Base-by-base conservation (phyloP, 495 filamentous ascomycete genomes). In the Poronia punctata region DNA sequence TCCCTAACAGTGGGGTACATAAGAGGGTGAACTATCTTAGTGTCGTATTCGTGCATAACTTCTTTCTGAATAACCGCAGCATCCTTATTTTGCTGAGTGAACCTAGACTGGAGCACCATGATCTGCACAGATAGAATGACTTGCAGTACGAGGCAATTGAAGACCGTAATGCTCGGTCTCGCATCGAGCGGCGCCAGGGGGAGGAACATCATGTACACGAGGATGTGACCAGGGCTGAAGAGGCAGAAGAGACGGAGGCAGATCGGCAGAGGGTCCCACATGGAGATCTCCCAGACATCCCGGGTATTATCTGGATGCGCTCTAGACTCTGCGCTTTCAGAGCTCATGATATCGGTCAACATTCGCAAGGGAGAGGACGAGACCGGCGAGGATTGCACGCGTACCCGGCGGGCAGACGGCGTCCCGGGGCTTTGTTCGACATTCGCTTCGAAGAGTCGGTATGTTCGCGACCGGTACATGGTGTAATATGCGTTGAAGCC, bases 1-100 rank as follows among this genome's bases (percentile, higher is more conserved):
- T 97, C 87, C 46, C 92, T 78, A 52, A 85, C 81, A 12, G 83
- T 71, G 7, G 77, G 80, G 43, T 90, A 83, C 7, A 93, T 76
- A n/a, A 80, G 72, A 7, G 93, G 92, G 56, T 93, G 86, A 2
- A 98, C 92, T 46, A 78, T 95, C 70, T 97, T 97, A 33, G 78
- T 84, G 60, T 98, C 86, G 62, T 98, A 98, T 64, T 98, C 92
- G 56, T 87, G 79, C 66, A 96, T 64, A 5, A 98, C 89, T 60
- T 95, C 86, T 47, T 83, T 88, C 36, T 92, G 84, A 36, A 97
- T 84, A 19, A 97, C 65, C 0, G 79, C 71, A 1, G 76, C 72
- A 59, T 98, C 92, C 54, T 89, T 94, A 29, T 77, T 72, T 52
- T 97, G 88, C 55, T 89, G 89, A 4, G 75, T 74, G 61, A 88